Evolutionary conservation across 768 basidiomycete genomes (phyloP), one percentile per base, ranked within the genome.

Genomic region (Arthromyces matolae): DNA sequence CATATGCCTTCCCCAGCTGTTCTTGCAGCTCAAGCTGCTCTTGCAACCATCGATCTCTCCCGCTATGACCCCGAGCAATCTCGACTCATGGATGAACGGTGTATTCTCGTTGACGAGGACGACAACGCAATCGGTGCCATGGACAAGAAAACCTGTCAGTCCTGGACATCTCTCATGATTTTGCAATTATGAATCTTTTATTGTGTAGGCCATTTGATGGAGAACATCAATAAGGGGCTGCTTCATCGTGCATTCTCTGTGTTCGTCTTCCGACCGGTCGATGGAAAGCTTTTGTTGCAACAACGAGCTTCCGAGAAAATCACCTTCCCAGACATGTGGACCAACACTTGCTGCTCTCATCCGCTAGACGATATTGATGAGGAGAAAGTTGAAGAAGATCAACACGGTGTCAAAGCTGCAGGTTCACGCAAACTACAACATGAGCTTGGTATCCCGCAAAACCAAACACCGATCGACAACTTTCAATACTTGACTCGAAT

Each of bases 251-350:
- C 96, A 14, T 99, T 99, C 75, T 97, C 94, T 50, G 94, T 86
- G 28, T 98, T 99, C 67, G 79, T 97, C 54, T 99, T 98, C 76
- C 77, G 93, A 29, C 96, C 96, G 3, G 82, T 83, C 10, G 93
- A 97, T 65, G 96, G 96, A 37, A 89, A 86, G 66, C 78, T 99
- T 14, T 75, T 99, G 22, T 78, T 99, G 36, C 96, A 99, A 65
- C 92, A 93, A 66, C 82, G 96, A 29, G 96, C 96, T 16, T 76
- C 84, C n/a, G 93, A 95, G 72, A 99, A 99, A 75, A 99, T 99
- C 63, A 99, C 96, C 6, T 99, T 99, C 72, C 96, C 96, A 5
- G 79, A 90, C 59, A 93, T 97, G 93, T 99, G 96, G 96, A 99
- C 96, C 25, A 99, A 99, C 69, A 98, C 96, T 7, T 99, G 96